Evolutionary conservation across 2,329 filamentous ascomycete species (phyloP).

Genomic region (Lecanosticta acicola): DNA sequence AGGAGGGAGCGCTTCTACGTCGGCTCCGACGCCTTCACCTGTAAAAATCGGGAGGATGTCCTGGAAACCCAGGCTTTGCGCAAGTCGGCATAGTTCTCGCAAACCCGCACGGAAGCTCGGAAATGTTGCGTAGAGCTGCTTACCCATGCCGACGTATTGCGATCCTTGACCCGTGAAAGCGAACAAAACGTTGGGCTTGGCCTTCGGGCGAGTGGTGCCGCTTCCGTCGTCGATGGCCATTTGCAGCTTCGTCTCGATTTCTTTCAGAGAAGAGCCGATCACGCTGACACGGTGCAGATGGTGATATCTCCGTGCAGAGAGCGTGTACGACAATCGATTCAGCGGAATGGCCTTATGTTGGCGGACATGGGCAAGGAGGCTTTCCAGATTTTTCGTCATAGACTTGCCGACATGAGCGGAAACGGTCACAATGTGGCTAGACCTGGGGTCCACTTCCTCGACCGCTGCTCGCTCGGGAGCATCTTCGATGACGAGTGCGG

Average conservation of each 20-base stretch:
- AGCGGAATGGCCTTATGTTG: constrained; percentile 2
- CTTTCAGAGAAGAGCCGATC: background rate
- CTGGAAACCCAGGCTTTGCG: constrained; percentile 28
- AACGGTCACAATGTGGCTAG: constrained; percentile 11
- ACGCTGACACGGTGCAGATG: constrained; percentile 14
- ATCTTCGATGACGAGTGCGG: constrained; percentile 60
- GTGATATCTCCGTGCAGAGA: constrained; percentile 24
- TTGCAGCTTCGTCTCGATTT: constrained; percentile 15
- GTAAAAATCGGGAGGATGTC: constrained; percentile 20
- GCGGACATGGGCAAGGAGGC: constrained; percentile 3
- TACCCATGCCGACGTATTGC: constrained; percentile 16
- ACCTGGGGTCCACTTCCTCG: background rate
- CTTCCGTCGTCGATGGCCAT: constrained; percentile 26
- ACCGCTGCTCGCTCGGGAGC: constrained; percentile 4
- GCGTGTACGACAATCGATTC: constrained; percentile 18
- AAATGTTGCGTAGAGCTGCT: constrained; percentile 18
- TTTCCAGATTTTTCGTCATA: constrained; percentile 7
- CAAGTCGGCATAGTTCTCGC: constrained; percentile 20
- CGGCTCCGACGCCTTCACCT: background rate
- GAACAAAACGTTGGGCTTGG: constrained; percentile 16
- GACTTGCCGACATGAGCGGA: constrained; percentile 23
- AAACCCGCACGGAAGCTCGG: constrained; percentile 3
- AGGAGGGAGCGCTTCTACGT: constrained; percentile 4
- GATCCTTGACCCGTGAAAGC: constrained; percentile 21
- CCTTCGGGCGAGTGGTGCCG: constrained; percentile 27